Percentiles rank a stretch among this genome's conserved stretches.
These are phyloP conservation scores for Marasmius sp. DNA, from an alignment of 1,284 basidiomycete genomes.

Conservation along the genomic window DNA sequence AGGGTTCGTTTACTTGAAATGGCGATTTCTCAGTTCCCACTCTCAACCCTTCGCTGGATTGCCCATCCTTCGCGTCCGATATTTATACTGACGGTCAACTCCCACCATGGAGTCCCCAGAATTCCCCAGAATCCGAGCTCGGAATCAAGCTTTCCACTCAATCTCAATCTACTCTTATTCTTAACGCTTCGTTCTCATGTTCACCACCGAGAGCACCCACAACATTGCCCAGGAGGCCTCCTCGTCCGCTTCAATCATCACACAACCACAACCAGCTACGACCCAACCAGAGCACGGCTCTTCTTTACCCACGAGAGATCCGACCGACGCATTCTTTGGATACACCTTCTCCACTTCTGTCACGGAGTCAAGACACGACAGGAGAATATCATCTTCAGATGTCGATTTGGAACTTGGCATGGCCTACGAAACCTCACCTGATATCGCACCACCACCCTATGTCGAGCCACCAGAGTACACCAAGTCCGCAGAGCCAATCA, in stretches of 20 bases:
- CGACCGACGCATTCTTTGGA: conserved; percentile 15
- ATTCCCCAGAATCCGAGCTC: neutral
- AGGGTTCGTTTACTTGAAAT: neutral
- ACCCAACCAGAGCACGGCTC: too few relatives aligned
- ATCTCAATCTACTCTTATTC: neutral
- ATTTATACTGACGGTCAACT: neutral
- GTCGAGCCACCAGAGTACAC: conserved; percentile 25
- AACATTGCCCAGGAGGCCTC: neutral
- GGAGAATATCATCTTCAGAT: conserved; percentile 9
- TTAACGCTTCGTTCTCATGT: neutral
- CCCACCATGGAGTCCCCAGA: neutral
- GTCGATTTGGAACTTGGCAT: conserved; percentile 7
- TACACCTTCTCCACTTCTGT: conserved; percentile 15
- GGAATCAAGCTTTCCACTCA: neutral
- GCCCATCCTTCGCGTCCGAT: neutral
- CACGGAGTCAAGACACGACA: conserved; percentile 22
- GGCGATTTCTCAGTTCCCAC: neutral
- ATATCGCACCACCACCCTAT: conserved; percentile 6
- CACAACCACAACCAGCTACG: neutral
- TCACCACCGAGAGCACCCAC: too few relatives aligned
- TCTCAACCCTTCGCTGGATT: neutral
- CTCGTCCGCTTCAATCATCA: neutral
- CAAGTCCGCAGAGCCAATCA: conserved; percentile 30
- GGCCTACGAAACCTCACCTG: neutral
- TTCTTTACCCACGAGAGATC: neutral